These are phyloP conservation scores for Phoma sp. DNA, from an alignment of 2,329 filamentous ascomycete genomes.

Conservation along the genomic window DNA sequence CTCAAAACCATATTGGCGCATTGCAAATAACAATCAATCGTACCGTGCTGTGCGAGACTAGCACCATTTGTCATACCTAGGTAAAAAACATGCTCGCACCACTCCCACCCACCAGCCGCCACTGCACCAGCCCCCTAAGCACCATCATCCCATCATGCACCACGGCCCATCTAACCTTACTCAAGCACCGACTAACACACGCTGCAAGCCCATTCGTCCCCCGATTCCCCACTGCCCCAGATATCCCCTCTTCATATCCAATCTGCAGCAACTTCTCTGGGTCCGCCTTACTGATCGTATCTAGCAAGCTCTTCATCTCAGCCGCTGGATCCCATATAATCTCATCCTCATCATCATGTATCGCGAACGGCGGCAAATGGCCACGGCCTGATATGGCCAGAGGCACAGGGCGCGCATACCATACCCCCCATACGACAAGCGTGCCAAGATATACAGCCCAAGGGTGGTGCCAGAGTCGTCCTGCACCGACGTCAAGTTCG, in stretches of 20 bases:
- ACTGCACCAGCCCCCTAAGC: conserved; percentile 53
- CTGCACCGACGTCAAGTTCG: conserved; percentile 56
- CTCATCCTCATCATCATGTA: conserved; percentile 53
- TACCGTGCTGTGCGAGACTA: conserved; percentile 4
- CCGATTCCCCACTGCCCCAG: conserved; percentile 55
- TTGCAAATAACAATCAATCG: not conserved
- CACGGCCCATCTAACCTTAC: conserved; percentile 67
- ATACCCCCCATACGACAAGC: conserved; percentile 65
- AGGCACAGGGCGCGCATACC: conserved; percentile 50
- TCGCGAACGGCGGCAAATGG: conserved; percentile 1
- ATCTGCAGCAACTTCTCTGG: conserved; percentile 45
- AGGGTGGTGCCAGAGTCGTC: conserved; percentile 65
- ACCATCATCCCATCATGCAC: conserved; percentile 69
- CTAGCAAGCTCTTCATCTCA: conserved; percentile 58
- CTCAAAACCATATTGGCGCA: not conserved
- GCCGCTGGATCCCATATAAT: conserved; percentile 59
- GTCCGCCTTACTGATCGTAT: conserved; percentile 50
- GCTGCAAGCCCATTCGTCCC: conserved; percentile 62
- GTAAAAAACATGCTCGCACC: conserved; percentile 18
- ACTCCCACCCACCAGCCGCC: conserved; percentile 46
- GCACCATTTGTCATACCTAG: not conserved
- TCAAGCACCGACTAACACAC: conserved; percentile 63
- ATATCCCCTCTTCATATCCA: conserved; percentile 32
- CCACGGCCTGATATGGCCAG: conserved; percentile 1
- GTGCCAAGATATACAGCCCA: conserved; percentile 70